Conservation (phyloP, 768 basidiomycete genomes). For the Albatrellus ellisii region DNA sequence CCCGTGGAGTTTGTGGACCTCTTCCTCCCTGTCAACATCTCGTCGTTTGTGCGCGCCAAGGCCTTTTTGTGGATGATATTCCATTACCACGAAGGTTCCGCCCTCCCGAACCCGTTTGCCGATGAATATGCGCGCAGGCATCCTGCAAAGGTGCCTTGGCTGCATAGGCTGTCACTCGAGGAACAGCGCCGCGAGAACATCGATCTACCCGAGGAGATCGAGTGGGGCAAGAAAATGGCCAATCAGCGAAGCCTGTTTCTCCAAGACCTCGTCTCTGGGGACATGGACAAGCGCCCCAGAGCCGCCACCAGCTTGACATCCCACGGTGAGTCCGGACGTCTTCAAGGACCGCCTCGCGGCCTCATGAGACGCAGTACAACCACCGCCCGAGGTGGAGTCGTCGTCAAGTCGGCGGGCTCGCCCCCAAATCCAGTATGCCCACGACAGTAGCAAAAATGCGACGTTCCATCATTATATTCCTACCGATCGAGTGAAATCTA, state of each 20-base stretch:
- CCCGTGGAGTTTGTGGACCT: conserved; percentile 70
- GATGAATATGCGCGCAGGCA: conserved; percentile 46
- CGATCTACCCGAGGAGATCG: conserved; percentile 64
- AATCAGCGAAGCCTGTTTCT: conserved; percentile 57
- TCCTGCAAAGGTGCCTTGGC: conserved; percentile 49
- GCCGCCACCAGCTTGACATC: conserved; percentile 10
- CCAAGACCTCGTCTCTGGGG: conserved; percentile 45
- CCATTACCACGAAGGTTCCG: conserved; percentile 62
- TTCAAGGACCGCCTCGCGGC: not conserved
- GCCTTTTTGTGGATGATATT: conserved; percentile 80
- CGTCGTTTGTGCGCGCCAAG: conserved; percentile 59
- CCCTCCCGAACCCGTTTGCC: conserved; percentile 59
- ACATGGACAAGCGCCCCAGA: conserved; percentile 24
- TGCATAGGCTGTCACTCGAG: conserved; percentile 39
- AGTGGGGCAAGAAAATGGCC: conserved; percentile 70
- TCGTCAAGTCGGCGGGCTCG: conserved; percentile 9
- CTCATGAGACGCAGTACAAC: not conserved
- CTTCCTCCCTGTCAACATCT: conserved; percentile 64
- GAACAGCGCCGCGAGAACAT: conserved; percentile 59
- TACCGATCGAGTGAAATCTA: conserved; percentile 8
- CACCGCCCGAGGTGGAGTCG: not conserved
- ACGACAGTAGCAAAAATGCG: conserved; percentile 10
- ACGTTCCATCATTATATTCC: conserved; percentile 16
- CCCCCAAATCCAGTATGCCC: conserved; percentile 8
- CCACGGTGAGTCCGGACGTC: conserved; percentile 10